A percentile compares a stretch with the other conserved stretches of the same genome.
These are phyloP conservation scores for Exophiala alcalophila DNA, from an alignment of 2,329 filamentous ascomycete genomes.

Conservation along the genomic window DNA sequence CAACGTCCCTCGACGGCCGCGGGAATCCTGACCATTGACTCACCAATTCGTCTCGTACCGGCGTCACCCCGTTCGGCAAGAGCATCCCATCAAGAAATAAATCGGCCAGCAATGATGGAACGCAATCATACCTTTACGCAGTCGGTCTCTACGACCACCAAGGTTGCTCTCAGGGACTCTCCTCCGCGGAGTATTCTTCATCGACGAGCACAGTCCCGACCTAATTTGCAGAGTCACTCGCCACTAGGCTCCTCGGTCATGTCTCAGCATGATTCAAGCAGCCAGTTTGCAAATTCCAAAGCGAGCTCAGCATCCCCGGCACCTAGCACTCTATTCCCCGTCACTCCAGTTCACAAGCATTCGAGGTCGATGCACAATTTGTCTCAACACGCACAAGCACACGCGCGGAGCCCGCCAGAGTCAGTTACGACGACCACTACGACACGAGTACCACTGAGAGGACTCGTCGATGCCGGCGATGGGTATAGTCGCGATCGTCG, in stretches of 20 bases:
- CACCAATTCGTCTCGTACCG: conserved; percentile 29
- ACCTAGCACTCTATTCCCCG: conserved; percentile 26
- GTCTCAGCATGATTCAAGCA: conserved; percentile 5
- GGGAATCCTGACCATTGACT: conserved; percentile 26
- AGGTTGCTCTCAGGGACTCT: conserved; percentile 24
- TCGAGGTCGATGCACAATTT: conserved; percentile 21
- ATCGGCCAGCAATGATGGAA: conserved; percentile 1
- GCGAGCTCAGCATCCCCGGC: conserved; percentile 26
- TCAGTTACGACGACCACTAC: conserved; percentile 24
- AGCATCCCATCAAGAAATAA: conserved; percentile 6
- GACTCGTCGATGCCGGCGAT: conserved; percentile 21
- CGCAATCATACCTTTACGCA: conserved; percentile 4
- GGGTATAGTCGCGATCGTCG: conserved; percentile 10
- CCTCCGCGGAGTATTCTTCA: conserved; percentile 17
- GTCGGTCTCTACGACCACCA: conserved; percentile 21
- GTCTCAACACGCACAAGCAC: conserved; percentile 11
- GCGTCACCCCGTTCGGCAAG: conserved; percentile 23
- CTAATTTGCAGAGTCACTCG: conserved; percentile 24
- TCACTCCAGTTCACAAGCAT: conserved; percentile 27
- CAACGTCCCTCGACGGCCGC: conserved; percentile 29
- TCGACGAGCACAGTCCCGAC: conserved; percentile 24
- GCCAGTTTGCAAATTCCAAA: conserved; percentile 2
- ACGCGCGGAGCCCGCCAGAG: conserved; percentile 12
- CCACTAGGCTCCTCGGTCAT: conserved; percentile 18
- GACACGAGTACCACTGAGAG: conserved; percentile 27